A percentile compares a stretch with the other conserved stretches of the same genome.
Evolutionary conservation across 805 yeast species (phyloP).

Genomic region (Zygoascus biomembranicola): DNA sequence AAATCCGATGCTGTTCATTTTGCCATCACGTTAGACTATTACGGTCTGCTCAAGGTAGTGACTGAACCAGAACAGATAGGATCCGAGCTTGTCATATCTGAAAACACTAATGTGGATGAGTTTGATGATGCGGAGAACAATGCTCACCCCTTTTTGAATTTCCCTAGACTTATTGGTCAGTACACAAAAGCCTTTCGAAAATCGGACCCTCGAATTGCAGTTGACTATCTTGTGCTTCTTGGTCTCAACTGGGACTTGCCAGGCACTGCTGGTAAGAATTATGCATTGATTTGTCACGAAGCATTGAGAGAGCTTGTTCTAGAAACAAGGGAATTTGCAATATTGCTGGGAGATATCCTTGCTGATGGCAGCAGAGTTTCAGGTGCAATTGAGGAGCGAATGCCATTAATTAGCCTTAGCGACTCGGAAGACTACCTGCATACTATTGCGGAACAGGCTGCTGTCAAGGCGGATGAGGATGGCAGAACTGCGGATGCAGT

Average conservation of each 20-base stretch:
- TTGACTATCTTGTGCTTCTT: slow-evolving; percentile 75
- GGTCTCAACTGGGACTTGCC: slow-evolving; percentile 42
- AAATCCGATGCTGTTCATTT: slow-evolving; percentile 87
- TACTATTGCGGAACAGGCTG: slow-evolving; percentile 76
- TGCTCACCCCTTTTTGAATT: slow-evolving; percentile 29
- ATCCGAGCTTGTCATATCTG: slow-evolving; percentile 25
- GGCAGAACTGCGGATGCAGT: slow-evolving; percentile 83
- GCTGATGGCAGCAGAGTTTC: slow-evolving; percentile 69
- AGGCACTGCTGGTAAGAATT: slow-evolving; percentile 29
- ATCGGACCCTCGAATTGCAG: slow-evolving; percentile 83
- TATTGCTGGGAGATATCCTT: slow-evolving; percentile 75
- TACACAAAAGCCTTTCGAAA: slow-evolving; percentile 77
- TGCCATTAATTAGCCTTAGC: slow-evolving; percentile 50
- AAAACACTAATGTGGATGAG: neutral
- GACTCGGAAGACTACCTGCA: slow-evolving; percentile 54
- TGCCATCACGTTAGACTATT: slow-evolving; percentile 70
- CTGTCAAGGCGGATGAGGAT: slow-evolving; percentile 80
- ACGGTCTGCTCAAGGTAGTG: slow-evolving; percentile 54
- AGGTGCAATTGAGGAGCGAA: slow-evolving; percentile 76
- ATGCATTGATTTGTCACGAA: slow-evolving; percentile 57
- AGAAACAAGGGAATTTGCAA: slow-evolving; percentile 75
- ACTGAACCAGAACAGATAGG: slow-evolving; percentile 21
- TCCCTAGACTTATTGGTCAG: slow-evolving; percentile 63
- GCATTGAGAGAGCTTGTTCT: slow-evolving; percentile 77
- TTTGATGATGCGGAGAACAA: slow-evolving; percentile 10